Evolutionary conservation across 2,329 filamentous ascomycete species (phyloP).

Genomic region (Aphanocladium album): DNA sequence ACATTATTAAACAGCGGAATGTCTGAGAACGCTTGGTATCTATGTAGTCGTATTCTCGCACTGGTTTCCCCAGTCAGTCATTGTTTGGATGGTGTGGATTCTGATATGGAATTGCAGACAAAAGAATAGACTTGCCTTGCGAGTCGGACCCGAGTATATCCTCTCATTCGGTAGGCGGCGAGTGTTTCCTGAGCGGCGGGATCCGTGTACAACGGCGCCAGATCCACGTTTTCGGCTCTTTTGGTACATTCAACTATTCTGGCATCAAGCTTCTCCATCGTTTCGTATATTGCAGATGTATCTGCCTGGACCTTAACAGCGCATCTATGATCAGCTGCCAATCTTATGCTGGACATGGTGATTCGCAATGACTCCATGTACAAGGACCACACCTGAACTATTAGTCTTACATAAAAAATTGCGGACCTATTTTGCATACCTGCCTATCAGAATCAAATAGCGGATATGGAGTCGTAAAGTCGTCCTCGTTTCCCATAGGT

Average conservation of each 20-base stretch:
- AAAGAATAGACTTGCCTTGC: not conserved
- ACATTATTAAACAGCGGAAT: not conserved
- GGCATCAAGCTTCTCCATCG: not conserved
- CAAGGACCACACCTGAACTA: slow-evolving; percentile 2
- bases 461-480: not conserved
- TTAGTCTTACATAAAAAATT: not conserved
- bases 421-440: not conserved
- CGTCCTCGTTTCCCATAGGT: not conserved
- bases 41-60: not conserved
- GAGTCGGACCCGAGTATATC: not conserved
- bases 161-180: not conserved
- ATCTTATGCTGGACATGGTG: not conserved
- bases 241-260: not conserved
- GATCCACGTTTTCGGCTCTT: not conserved
- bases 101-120: not conserved
- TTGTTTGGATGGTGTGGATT: not conserved
- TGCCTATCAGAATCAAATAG: not conserved
- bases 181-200: not conserved
- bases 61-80: not conserved
- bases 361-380: not conserved
- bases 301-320: not conserved
- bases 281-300: not conserved
- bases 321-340: not conserved
- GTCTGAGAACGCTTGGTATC: not conserved
- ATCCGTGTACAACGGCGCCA: not conserved